phyloP scores from a whole-genome alignment of 2,329 filamentous ascomycete genomes.

The Alternaria ethzedia region DNA sequence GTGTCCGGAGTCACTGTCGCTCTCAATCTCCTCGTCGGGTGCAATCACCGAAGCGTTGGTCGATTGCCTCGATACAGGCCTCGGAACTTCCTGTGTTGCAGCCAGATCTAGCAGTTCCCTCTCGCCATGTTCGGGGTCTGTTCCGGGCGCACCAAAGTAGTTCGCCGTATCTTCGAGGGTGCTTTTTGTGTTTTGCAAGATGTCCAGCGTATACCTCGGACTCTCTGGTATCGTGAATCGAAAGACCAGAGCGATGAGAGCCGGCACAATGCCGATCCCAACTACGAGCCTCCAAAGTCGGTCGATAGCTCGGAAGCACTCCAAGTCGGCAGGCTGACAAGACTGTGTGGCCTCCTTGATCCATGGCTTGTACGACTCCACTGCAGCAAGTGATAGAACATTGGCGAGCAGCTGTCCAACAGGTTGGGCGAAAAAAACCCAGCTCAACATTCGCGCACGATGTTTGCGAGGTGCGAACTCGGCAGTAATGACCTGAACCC shows the following conservation, averaged over 20 bases:
- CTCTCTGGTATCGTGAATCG: conserved; percentile 52
- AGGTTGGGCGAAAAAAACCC: conserved; percentile 53
- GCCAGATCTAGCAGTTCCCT: conserved; percentile 35
- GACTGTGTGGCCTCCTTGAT: conserved; percentile 24
- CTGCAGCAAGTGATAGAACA: conserved; percentile 36
- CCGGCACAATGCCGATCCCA: conserved; percentile 49
- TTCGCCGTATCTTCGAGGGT: conserved; percentile 44
- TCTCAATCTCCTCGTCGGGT: conserved; percentile 32
- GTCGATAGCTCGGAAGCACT: conserved; percentile 44
- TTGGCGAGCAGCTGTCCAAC: conserved; percentile 48
- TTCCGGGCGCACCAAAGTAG: conserved; percentile 37
- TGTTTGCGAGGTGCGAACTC: conserved; percentile 49
- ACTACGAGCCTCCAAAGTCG: conserved; percentile 50
- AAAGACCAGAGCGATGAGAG: conserved; percentile 38
- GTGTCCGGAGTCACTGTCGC: conserved; percentile 34
- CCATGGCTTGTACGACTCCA: conserved; percentile 33
- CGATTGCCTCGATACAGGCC: conserved; percentile 18
- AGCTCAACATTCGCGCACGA: conserved; percentile 50
- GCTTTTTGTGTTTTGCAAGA: conserved; percentile 43
- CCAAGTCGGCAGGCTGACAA: conserved; percentile 24
- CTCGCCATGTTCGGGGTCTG: conserved; percentile 32
- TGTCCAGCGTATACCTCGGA: conserved; percentile 50
- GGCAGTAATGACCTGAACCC: conserved; percentile 38
- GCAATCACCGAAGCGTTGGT: conserved; percentile 34
- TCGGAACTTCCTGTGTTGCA: background rate